A percentile compares a stretch with the other conserved stretches of the same genome.
These are phyloP conservation scores for Mycena crocata DNA, from an alignment of 768 basidiomycete species.

Conservation along the genomic window DNA sequence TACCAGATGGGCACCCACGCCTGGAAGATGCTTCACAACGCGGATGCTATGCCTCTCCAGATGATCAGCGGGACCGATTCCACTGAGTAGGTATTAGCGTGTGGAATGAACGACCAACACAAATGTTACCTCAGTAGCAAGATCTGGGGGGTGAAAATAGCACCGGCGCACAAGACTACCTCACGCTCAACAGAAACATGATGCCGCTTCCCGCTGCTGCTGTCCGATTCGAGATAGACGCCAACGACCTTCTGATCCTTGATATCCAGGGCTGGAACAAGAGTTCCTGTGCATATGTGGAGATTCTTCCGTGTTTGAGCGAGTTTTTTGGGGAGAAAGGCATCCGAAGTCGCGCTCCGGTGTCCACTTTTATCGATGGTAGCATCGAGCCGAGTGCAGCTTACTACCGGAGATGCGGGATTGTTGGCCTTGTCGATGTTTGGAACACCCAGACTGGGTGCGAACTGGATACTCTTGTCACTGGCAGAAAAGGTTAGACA, in stretches of 20 bases:
- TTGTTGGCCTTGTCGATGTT: constrained; percentile 29
- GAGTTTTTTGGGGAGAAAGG: constrained; percentile 32
- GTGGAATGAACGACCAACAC: neutral
- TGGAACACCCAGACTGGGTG: constrained; percentile 30
- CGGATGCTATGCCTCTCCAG: neutral
- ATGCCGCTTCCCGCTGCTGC: neutral
- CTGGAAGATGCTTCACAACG: constrained; percentile 2
- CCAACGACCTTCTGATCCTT: neutral
- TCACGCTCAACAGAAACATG: neutral
- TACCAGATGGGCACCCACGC: constrained; percentile 2
- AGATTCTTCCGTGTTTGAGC: constrained; percentile 18
- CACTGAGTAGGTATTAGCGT: neutral
- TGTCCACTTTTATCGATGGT: constrained; percentile 26
- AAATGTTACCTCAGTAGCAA: constrained; percentile 1
- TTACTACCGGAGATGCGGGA: constrained; percentile 21
- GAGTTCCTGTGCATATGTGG: constrained; percentile 27
- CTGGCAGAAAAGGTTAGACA: neutral
- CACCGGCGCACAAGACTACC: constrained; percentile 5
- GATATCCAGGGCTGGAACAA: constrained; percentile 5
- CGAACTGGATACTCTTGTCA: constrained; percentile 13
- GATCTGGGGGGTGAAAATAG: constrained; percentile 2
- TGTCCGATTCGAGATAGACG: neutral
- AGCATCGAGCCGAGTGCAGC: constrained; percentile 28
- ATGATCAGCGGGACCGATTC: neutral
- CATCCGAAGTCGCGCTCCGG: constrained; percentile 34